Percentiles rank a stretch among this genome's conserved stretches.
These are phyloP conservation scores for Tetrahymena thermophila DNA, from an alignment of 73 alveolate genomes.

Conservation along the genomic window DNA sequence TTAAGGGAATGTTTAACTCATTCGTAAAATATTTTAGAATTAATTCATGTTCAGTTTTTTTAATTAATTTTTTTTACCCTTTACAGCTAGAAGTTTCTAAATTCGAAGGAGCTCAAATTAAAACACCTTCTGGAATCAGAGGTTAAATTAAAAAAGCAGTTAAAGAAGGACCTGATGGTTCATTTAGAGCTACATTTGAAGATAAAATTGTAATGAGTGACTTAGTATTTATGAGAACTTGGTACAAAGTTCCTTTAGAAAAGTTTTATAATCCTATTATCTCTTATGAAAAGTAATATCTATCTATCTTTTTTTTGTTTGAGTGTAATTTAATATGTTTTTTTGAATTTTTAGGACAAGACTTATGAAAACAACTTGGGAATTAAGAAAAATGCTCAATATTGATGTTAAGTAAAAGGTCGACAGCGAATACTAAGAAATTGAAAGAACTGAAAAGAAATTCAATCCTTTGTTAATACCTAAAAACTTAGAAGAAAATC, in stretches of 20 bases:
- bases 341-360: conserved; percentile 46
- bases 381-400: conserved; percentile 79
- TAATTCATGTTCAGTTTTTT: background rate
- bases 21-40: background rate
- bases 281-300: background rate
- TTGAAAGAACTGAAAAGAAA: conserved; percentile 84
- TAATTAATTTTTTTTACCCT: background rate
- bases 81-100: conserved; percentile 73
- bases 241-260: conserved; percentile 86
- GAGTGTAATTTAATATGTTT: conserved; percentile 40
- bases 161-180: conserved; percentile 90
- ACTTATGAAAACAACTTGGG: conserved; percentile 86
- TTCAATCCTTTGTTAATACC: conserved; percentile 86
- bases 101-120: conserved; percentile 95
- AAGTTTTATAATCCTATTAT: conserved; percentile 90
- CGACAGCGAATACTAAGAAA: conserved; percentile 81
- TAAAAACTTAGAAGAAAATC: conserved; percentile 67
- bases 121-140: conserved; percentile 98
- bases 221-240: conserved; percentile 95
- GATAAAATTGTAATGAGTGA: conserved; percentile 98
- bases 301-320: background rate
- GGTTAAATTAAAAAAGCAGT: conserved; percentile 97
- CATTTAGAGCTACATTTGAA: conserved; percentile 98
- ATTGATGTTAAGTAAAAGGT: conserved; percentile 64
- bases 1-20: conserved; percentile 98